Base-by-base conservation (phyloP, 2,329 filamentous ascomycete species). In the Calonectria pseudoturangicola region DNA sequence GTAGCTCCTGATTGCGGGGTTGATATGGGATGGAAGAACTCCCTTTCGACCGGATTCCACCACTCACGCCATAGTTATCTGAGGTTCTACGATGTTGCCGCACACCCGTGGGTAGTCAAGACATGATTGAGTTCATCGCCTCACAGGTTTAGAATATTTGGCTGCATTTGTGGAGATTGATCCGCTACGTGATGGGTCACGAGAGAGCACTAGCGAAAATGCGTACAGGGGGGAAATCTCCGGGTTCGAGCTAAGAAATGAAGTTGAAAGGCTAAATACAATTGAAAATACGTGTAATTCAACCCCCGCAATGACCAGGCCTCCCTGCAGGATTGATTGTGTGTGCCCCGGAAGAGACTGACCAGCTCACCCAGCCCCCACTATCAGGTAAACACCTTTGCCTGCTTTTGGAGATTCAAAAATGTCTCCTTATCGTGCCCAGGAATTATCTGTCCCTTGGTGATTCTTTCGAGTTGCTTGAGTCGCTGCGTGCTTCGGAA, bases 401-500 rank as follows among this genome's bases (percentile, higher is more conserved):
- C 67, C 18, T 70, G 58, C n/a, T 48, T 65, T n/a, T 58, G 58
- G 4, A 70, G 60, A 18, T 69, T 47, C 48, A 56, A 28, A 21
- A 72, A 60, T 1, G 66, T 69, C 9, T 72, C 72, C 56, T 76
- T 73, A 50, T 76, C 75, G 41, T 78, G 76, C 13, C 76, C 76
- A 8, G 71, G 71, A 25, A 76, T 75, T 5, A 77, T 27, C 27
- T 75, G 70, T 4, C 74, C 75, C 16, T 64, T 72, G 15, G 68
- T 74, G 25, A 71, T 67, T 33, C 74, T 71, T 48, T 81, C 76
- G 12, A 82, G 75, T 15, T 80, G 76, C 71, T 81, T 81, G 60
- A 82, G 68, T 51, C 77, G 68, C 45, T 82, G 79, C 2, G 79
- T 80, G 63, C 80, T 82, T 51, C 80, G 77, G 41, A 82, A 82